Percentiles rank a stretch among this genome's conserved stretches.
These are phyloP conservation scores for Mycena epipterygia DNA, from an alignment of 768 basidiomycete species.

Conservation along the genomic window DNA sequence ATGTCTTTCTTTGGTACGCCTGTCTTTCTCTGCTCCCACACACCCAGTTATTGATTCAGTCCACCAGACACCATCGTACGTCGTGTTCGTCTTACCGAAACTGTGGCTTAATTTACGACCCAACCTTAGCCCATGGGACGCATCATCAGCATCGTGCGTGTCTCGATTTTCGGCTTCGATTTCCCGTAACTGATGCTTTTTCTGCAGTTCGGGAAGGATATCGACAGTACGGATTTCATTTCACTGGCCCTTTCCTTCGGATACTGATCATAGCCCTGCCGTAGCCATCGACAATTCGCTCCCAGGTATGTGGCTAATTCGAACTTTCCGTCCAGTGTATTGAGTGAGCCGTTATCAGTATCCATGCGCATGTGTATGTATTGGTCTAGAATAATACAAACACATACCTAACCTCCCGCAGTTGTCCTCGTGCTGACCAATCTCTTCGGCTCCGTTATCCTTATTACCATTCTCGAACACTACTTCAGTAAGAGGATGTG, in stretches of 20 bases:
- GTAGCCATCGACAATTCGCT: constrained; percentile 72
- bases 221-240: constrained; percentile 60
- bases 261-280: not conserved
- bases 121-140: constrained; percentile 69
- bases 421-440: constrained; percentile 64
- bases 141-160: constrained; percentile 60
- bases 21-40: not conserved
- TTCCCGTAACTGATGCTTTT: no score
- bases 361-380: constrained; percentile 70
- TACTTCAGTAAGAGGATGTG: constrained; percentile 74
- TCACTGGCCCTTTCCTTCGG: no score
- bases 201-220: constrained; percentile 72
- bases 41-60: constrained; percentile 51
- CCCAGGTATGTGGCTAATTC: constrained; percentile 53
- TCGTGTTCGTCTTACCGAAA: not conserved
- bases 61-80: constrained; percentile 27
- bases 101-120: not conserved
- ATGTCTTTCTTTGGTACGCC: constrained; percentile 82
- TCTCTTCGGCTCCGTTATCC: constrained; percentile 65
- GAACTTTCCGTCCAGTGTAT: no score
- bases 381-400: not conserved
- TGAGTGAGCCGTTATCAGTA: constrained; percentile 48
- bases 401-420: not conserved
- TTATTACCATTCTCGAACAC: constrained; percentile 70
- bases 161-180: not conserved